These are phyloP conservation scores for Salix dunnii DNA, from an alignment of 345 rosid genomes.

Conservation along the genomic window DNA sequence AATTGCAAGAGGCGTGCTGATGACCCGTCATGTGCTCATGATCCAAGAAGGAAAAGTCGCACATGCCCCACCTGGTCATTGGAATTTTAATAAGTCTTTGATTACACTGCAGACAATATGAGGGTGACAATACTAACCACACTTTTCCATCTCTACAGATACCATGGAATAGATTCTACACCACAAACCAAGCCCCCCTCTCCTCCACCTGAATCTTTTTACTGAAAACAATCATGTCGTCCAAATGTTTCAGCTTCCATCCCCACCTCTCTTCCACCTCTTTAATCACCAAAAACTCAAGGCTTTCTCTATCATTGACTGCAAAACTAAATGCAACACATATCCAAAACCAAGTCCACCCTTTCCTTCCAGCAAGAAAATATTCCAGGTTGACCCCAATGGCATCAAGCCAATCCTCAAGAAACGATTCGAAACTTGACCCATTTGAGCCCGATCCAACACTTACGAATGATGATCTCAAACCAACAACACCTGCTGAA, in stretches of 20 bases:
- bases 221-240: conserved; percentile 37
- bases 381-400: conserved; percentile 22
- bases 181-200: conserved; percentile 10
- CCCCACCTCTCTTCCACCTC: conserved; percentile 25
- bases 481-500: conserved; percentile 52
- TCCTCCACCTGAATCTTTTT: conserved; percentile 19
- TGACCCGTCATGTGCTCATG: background rate
- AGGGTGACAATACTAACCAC: conserved; percentile 13
- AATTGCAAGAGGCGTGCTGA: background rate
- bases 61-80: background rate
- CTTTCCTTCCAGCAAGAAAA: conserved; percentile 2
- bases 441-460: conserved; percentile 49
- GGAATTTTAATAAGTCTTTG: conserved; percentile 5
- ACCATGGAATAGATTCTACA: conserved; percentile 28
- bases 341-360: background rate
- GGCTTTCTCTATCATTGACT: background rate
- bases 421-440: conserved; percentile 18
- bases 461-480: conserved; percentile 83
- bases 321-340: conserved; percentile 9
- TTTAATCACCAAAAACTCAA: conserved; percentile 19
- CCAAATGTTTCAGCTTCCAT: conserved; percentile 48
- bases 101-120: background rate
- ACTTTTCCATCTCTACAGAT: conserved; percentile 17
- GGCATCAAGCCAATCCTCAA: conserved; percentile 28
- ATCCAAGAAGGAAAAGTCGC: conserved; percentile 2